Conservation (phyloP, 768 basidiomycete genomes). For the Agrocybe praecox region DNA sequence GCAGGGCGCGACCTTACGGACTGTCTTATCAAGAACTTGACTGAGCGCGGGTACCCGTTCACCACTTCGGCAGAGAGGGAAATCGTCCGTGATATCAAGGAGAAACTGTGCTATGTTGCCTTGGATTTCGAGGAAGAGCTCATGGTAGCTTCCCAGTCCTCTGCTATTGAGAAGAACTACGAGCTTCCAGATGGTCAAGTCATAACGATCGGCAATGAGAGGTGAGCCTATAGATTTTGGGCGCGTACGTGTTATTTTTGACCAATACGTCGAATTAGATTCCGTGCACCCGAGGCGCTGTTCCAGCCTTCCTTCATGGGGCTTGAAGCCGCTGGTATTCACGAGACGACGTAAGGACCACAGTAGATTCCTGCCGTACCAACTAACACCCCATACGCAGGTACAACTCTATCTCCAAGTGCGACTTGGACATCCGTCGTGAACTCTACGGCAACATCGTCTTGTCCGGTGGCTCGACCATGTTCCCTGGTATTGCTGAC, state of each 20-base stretch:
- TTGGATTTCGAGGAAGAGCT: constrained; percentile 94
- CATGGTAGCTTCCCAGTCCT: constrained; percentile 87
- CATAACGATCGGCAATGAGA: constrained; percentile 93
- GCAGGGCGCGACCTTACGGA: constrained; percentile 93
- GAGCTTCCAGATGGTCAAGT: constrained; percentile 93
- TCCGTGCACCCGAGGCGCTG: constrained; percentile 93
- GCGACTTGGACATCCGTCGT: constrained; percentile 86
- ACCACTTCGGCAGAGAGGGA: constrained; percentile 92
- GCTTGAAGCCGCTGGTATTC: constrained; percentile 88
- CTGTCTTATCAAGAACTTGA: constrained; percentile 80
- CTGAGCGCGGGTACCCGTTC: constrained; percentile 92
- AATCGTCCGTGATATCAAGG: constrained; percentile 97
- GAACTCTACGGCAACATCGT: constrained; percentile 83
- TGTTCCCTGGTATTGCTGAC: constrained; percentile 96
- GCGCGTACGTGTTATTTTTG: constrained; percentile 26
- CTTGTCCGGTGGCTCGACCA: constrained; percentile 88
- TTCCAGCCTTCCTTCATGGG: constrained; percentile 93
- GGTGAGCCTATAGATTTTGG: constrained; percentile 60
- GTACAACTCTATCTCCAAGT: constrained; percentile 84
- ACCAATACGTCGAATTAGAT: constrained; percentile 55
- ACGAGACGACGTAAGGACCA: constrained; percentile 74
- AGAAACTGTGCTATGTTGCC: constrained; percentile 95
- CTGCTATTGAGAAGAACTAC: constrained; percentile 90
- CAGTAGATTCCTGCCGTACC: background rate
- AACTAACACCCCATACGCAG: constrained; percentile 31